Base-by-base conservation (phyloP, 2,329 filamentous ascomycete genomes). In the Cryphonectria carpinicola region DNA sequence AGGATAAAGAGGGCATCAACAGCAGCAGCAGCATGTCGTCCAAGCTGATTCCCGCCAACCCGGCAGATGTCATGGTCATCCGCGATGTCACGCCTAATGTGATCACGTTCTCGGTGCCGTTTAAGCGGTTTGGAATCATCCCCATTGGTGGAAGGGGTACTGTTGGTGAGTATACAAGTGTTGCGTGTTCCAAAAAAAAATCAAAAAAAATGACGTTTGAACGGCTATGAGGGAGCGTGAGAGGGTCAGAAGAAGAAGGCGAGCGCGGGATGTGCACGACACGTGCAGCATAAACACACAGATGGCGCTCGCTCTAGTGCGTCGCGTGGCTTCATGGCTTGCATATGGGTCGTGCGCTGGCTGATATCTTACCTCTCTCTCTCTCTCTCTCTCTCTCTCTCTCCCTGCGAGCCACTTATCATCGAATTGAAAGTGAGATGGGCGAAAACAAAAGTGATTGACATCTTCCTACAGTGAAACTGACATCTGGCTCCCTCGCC, bases 91-190 rank as follows among this genome's bases (percentile, higher is more conserved):
- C 92, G 1, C 92, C 93, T 19, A 90, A 92, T 75, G 87, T 97
- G 73, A 89, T 89, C 58, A 97, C 92, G 17, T 86, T 94, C 76
- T 95, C 92, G 13, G 87, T 94, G 2, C 96, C 96, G 10, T 99
- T 99, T 82, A 81, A 88, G 66, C 92, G 96, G 63, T 93, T 93
- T 77, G 94, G 94, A 66, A 85, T 84, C 65, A 82, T 97, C 77
- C 93, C 93, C 78, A 86, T 99, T 76, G 96, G 96, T 69, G 95
- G 94, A 62, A 88, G 96, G 77, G 95, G 89, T 73, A 98, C 96
- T 6, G 85, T 98, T 71, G 91, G 93, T 95, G 83, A 78, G 84
- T 49, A n/a, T 3, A 28, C 28, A 28, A 49, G 46, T 49, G 46
- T 78, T 35, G 37, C 19, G 39, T 61, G 35, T 39, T 67, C 28